Conservation (phyloP, 768 basidiomycete species). For the Hemileccinum rubropunctum region DNA sequence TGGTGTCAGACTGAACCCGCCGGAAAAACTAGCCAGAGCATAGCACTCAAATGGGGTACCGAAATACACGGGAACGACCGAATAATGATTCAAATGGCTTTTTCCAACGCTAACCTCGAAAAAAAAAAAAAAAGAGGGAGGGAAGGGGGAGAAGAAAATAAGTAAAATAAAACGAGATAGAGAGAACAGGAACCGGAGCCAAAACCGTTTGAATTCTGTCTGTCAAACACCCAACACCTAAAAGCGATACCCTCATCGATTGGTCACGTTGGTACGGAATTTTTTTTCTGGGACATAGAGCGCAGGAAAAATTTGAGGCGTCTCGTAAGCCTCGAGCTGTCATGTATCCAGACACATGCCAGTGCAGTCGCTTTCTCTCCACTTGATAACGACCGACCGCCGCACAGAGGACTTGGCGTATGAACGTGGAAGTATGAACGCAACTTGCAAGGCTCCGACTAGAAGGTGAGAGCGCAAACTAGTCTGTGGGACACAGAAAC, state of each 20-base stretch:
- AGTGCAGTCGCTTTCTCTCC: slow-evolving; percentile 6
- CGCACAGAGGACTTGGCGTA: slow-evolving; percentile 4
- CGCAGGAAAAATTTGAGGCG: slow-evolving; percentile 20
- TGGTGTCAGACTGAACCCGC: slow-evolving; percentile 10
- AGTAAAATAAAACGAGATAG: too few relatives aligned
- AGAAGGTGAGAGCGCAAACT: neutral
- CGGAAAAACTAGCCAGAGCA: neutral
- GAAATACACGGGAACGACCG: neutral
- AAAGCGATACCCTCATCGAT: too few relatives aligned
- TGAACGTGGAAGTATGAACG: slow-evolving; percentile 19
- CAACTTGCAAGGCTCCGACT: neutral
- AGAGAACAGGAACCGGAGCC: too few relatives aligned
- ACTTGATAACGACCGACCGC: slow-evolving; percentile 6
- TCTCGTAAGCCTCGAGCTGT: slow-evolving; percentile 21
- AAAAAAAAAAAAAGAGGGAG: too few relatives aligned
- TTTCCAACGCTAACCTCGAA: too few relatives aligned
- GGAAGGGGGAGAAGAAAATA: too few relatives aligned
- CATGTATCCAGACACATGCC: neutral
- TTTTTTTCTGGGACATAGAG: slow-evolving; percentile 21
- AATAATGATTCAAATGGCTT: neutral
- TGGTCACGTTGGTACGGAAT: too few relatives aligned
- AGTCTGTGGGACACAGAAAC: too few relatives aligned
- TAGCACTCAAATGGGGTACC: slow-evolving; percentile 11
- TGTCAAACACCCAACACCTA: too few relatives aligned
- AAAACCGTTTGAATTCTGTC: too few relatives aligned